Percentiles rank a stretch among this genome's conserved stretches.
Conservation (phyloP, 179 eudicot species). For the Monotropa hypopitys region DNA sequence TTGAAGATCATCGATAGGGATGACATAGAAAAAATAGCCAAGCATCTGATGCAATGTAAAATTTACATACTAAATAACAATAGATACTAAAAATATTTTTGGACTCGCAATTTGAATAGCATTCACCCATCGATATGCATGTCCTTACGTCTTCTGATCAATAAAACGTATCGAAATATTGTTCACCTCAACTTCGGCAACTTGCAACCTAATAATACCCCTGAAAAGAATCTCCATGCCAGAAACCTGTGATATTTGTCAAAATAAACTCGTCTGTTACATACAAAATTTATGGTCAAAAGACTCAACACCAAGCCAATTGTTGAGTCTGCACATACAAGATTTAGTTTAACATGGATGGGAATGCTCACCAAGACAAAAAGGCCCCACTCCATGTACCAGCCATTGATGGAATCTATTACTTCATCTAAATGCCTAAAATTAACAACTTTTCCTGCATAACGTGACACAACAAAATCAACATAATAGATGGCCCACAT, state of each 20-base stretch:
- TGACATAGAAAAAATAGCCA: too few species aligned
- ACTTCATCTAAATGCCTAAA: conserved; percentile 88
- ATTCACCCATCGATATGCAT: too few species aligned
- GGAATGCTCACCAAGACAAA: conserved; percentile 78
- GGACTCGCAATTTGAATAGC: too few species aligned
- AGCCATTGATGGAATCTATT: conserved; percentile 78
- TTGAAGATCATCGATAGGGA: too few species aligned
- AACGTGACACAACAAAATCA: too few species aligned
- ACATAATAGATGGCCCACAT: too few species aligned
- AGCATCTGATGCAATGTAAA: too few species aligned
- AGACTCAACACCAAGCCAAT: neutral
- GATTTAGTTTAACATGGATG: neutral
- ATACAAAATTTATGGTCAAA: neutral
- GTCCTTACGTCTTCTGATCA: conserved; percentile 76
- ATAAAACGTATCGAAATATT: conserved; percentile 79
- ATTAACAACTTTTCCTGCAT: conserved; percentile 96
- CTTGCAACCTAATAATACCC: conserved; percentile 77
- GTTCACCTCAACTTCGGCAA: conserved; percentile 96
- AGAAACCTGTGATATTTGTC: conserved; percentile 48
- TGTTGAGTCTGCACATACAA: neutral
- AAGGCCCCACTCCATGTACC: conserved; percentile 99
- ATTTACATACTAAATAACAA: too few species aligned
- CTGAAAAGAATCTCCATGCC: conserved; percentile 93
- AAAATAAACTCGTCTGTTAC: conserved; percentile 2
- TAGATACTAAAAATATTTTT: too few species aligned